A percentile compares a stretch with the other conserved stretches of the same genome.
phyloP scores from a whole-genome alignment of 306 rosid genomes.

The Castanea crenata region DNA sequence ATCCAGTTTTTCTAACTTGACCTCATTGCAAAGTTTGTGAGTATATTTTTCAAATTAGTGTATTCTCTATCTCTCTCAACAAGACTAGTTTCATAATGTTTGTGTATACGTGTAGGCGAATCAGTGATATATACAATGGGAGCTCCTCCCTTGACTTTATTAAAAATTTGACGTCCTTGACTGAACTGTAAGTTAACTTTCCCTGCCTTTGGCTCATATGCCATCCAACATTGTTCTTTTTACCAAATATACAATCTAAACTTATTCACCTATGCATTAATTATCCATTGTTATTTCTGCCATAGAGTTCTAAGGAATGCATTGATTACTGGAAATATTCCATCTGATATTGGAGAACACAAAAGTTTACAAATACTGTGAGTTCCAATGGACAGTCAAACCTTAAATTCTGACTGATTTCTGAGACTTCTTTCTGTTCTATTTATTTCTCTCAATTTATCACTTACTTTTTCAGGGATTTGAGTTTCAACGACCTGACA shows the following conservation, averaged over 20 bases:
- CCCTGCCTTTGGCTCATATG: neutral
- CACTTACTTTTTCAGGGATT: slow-evolving; percentile 14
- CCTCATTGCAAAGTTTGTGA: slow-evolving; percentile 17
- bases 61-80: neutral
- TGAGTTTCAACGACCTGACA: slow-evolving; percentile 30
- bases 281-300: neutral
- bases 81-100: neutral
- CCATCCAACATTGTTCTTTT: no score
- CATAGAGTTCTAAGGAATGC: slow-evolving; percentile 29
- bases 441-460: neutral
- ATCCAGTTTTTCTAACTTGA: slow-evolving; percentile 23
- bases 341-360: slow-evolving; percentile 23
- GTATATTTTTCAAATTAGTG: neutral
- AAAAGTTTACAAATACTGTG: slow-evolving; percentile 9
- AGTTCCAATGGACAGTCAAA: neutral
- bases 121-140: slow-evolving; percentile 31
- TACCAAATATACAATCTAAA: neutral
- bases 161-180: slow-evolving; percentile 10
- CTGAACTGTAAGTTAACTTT: slow-evolving; percentile 21
- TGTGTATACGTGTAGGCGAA: slow-evolving; percentile 12
- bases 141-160: slow-evolving; percentile 32
- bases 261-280: neutral
- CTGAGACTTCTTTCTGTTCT: neutral
- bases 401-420: neutral
- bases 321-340: slow-evolving; percentile 22